Evolutionary conservation across 495 filamentous ascomycete genomes (phyloP).

Genomic region (Cercophora newfieldiana): DNA sequence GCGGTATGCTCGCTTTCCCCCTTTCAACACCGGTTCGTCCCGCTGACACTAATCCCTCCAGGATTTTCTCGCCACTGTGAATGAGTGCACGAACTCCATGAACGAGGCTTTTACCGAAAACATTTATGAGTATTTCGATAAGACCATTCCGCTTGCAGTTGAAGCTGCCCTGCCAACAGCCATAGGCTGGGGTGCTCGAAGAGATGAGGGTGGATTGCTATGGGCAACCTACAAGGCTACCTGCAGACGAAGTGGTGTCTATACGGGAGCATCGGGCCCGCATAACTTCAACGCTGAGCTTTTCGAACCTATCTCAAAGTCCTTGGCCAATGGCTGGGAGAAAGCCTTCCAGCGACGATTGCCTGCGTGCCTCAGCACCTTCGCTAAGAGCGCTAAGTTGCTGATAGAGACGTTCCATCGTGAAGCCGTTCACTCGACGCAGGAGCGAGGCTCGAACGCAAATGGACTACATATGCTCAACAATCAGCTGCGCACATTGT

Average conservation of each 20-base stretch:
- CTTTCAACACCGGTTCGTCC: neutral
- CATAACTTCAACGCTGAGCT: constrained; percentile 54
- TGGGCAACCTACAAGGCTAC: constrained; percentile 66
- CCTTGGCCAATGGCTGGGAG: constrained; percentile 58
- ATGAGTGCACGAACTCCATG: constrained; percentile 38
- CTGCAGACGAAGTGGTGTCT: constrained; percentile 48
- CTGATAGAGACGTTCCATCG: constrained; percentile 40
- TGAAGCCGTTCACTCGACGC: constrained; percentile 32
- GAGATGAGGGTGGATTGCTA: constrained; percentile 47
- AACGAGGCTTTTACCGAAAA: constrained; percentile 42
- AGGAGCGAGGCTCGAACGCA: constrained; percentile 22
- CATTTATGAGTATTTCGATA: constrained; percentile 48
- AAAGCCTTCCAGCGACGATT: constrained; percentile 47
- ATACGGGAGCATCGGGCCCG: constrained; percentile 32
- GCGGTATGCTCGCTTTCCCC: constrained; percentile 43
- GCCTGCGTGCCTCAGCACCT: constrained; percentile 25
- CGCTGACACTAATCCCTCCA: constrained; percentile 19
- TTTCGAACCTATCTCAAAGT: constrained; percentile 54
- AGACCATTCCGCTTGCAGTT: constrained; percentile 38
- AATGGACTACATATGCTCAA: constrained; percentile 30
- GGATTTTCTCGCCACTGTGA: constrained; percentile 39
- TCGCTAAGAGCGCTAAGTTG: constrained; percentile 4
- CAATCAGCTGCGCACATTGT: constrained; percentile 48
- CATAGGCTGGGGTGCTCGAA: constrained; percentile 50
- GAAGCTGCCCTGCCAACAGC: constrained; percentile 42